Conservation (phyloP, 441 rosid species). For the Adansonia madagascariensis region DNA sequence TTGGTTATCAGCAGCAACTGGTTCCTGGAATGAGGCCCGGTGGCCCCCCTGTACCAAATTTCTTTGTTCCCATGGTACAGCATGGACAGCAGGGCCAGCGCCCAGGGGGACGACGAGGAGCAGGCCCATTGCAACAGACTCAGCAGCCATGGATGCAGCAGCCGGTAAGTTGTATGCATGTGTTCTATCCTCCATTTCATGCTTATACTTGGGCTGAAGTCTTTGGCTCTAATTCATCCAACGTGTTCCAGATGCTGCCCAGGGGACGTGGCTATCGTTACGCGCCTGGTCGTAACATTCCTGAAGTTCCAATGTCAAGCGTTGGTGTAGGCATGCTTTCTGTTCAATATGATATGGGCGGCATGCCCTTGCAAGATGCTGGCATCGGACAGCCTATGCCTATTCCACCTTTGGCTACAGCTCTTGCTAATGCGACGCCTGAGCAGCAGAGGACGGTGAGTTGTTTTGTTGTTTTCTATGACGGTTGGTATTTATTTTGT, state of each 20-base stretch:
- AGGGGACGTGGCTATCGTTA: conserved; percentile 54
- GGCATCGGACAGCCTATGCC: conserved; percentile 47
- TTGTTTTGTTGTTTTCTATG: not conserved
- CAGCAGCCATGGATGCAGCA: conserved; percentile 61
- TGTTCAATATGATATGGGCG: conserved; percentile 52
- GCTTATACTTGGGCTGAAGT: not conserved
- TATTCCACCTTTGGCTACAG: conserved; percentile 55
- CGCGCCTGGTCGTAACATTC: conserved; percentile 48
- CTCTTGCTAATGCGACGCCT: conserved; percentile 64
- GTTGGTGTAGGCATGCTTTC: conserved; percentile 54
- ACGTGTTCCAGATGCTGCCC: conserved; percentile 53
- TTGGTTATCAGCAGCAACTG: conserved; percentile 51
- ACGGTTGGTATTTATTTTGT: not conserved
- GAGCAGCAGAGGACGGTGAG: conserved; percentile 65
- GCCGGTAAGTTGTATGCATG: conserved; percentile 32
- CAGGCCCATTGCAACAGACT: conserved; percentile 46
- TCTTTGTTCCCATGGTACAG: conserved; percentile 53
- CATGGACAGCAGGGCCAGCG: conserved; percentile 68
- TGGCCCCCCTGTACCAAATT: conserved; percentile 47
- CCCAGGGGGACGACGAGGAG: conserved; percentile 52
- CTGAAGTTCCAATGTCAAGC: conserved; percentile 51
- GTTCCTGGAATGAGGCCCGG: conserved; percentile 55
- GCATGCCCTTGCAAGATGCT: conserved; percentile 47
- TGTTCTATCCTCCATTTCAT: not conserved
- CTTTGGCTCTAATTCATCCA: not conserved